Percentiles rank a stretch among this genome's conserved stretches.
phyloP scores from a whole-genome alignment of 2,329 filamentous ascomycete species.

The Colletotrichum graminicola region DNA sequence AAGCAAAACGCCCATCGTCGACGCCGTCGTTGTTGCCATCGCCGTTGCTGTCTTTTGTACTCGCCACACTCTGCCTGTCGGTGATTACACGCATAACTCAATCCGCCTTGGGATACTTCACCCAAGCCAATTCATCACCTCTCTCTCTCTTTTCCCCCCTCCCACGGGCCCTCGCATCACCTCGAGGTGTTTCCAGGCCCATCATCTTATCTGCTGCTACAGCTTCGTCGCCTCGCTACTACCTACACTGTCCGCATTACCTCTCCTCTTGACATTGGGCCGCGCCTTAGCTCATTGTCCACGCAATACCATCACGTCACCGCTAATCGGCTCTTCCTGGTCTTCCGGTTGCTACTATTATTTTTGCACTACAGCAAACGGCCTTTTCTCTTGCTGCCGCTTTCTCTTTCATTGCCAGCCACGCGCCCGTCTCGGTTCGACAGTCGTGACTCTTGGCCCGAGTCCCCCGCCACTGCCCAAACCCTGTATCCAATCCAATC shows the following conservation, averaged over 20 bases:
- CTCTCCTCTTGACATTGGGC: neutral
- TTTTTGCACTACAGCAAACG: neutral
- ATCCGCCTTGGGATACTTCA: neutral
- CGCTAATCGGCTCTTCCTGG: constrained; percentile 1
- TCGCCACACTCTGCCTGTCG: neutral
- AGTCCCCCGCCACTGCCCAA: constrained; percentile 33
- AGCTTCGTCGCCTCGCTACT: neutral
- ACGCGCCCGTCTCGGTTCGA: constrained; percentile 14
- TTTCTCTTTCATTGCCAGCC: neutral
- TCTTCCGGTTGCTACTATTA: neutral
- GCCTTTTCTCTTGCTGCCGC: neutral
- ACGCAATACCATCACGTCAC: constrained; percentile 9
- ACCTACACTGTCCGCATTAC: neutral
- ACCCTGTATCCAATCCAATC: constrained; percentile 30
- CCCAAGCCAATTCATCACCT: neutral
- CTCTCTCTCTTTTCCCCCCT: neutral
- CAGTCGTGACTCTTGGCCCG: constrained; percentile 9
- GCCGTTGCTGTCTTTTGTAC: neutral
- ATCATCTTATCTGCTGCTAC: constrained; percentile 2
- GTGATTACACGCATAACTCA: neutral
- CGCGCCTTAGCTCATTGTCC: neutral
- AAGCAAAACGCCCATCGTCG: neutral
- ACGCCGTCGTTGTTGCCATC: neutral
- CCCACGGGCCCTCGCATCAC: neutral
- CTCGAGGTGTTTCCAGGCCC: neutral